Percentiles rank a stretch among this genome's conserved stretches.
Conservation (phyloP, 805 yeast species). For the Barnettozyma salicaria region DNA sequence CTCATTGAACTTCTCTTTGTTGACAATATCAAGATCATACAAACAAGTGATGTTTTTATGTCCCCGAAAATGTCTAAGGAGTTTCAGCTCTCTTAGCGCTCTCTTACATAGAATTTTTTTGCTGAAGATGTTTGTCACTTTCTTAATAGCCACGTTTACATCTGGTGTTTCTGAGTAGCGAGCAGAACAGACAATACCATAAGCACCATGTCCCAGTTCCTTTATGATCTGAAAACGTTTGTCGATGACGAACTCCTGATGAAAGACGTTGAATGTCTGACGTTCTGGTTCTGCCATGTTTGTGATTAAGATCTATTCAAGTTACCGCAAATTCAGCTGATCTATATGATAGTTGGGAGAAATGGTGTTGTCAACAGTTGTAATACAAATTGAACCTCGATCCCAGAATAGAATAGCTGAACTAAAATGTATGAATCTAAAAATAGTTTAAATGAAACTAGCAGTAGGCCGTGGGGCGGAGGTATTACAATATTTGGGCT, state of each 20-base stretch:
- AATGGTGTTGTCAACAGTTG: no score
- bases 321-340: no score
- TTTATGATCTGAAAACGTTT: slow-evolving; percentile 81
- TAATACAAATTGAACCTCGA: no score
- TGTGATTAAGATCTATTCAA: neutral
- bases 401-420: no score
- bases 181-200: slow-evolving; percentile 95
- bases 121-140: slow-evolving; percentile 89
- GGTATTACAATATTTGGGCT: no score
- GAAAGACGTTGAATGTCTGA: slow-evolving; percentile 58
- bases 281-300: slow-evolving; percentile 31
- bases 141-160: slow-evolving; percentile 89
- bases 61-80: slow-evolving; percentile 88
- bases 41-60: slow-evolving; percentile 94
- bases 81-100: slow-evolving; percentile 84
- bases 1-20: slow-evolving; percentile 73
- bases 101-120: slow-evolving; percentile 89
- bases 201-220: slow-evolving; percentile 97
- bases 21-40: slow-evolving; percentile 87
- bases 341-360: no score
- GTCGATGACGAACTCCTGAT: slow-evolving; percentile 91
- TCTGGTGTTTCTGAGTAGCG: slow-evolving; percentile 66
- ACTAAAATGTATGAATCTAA: no score
- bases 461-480: no score
- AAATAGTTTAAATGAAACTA: no score